These are phyloP conservation scores for Verticillium tricorpus DNA, from an alignment of 2,329 filamentous ascomycete genomes.

Conservation along the genomic window DNA sequence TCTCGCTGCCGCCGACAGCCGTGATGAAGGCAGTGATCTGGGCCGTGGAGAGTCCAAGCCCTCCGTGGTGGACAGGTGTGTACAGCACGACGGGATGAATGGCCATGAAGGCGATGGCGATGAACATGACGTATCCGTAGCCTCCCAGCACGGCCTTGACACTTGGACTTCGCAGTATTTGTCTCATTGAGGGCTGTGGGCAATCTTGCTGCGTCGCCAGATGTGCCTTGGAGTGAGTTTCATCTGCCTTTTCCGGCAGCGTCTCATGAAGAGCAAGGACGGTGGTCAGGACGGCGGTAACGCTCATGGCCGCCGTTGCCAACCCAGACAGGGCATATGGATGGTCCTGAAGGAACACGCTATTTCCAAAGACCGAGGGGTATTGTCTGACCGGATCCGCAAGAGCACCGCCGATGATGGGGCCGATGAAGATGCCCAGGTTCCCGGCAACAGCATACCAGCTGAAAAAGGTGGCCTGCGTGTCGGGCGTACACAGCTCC, in stretches of 20 bases:
- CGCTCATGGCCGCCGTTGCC: conserved; percentile 32
- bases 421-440: conserved; percentile 68
- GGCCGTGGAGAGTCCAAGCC: conserved; percentile 56
- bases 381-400: conserved; percentile 65
- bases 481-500: conserved; percentile 65
- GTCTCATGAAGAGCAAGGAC: conserved; percentile 62
- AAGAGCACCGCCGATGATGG: conserved; percentile 63
- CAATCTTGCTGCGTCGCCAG: background rate
- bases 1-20: conserved; percentile 60
- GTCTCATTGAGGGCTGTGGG: conserved; percentile 4
- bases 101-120: conserved; percentile 69
- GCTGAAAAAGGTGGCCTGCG: conserved; percentile 69
- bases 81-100: conserved; percentile 66
- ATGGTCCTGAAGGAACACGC: conserved; percentile 56
- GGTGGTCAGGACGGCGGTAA: conserved; percentile 46
- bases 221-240: conserved; percentile 6
- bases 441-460: conserved; percentile 75
- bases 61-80: conserved; percentile 58
- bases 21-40: conserved; percentile 66
- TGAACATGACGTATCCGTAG: conserved; percentile 62
- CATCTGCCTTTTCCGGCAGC: conserved; percentile 24
- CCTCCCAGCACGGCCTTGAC: conserved; percentile 62
- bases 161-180: conserved; percentile 57
- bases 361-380: conserved; percentile 47
- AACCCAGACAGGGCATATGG: conserved; percentile 64